Evolutionary conservation across 306 rosid genomes (phyloP).

Genomic region (Arachis hypogaea): DNA sequence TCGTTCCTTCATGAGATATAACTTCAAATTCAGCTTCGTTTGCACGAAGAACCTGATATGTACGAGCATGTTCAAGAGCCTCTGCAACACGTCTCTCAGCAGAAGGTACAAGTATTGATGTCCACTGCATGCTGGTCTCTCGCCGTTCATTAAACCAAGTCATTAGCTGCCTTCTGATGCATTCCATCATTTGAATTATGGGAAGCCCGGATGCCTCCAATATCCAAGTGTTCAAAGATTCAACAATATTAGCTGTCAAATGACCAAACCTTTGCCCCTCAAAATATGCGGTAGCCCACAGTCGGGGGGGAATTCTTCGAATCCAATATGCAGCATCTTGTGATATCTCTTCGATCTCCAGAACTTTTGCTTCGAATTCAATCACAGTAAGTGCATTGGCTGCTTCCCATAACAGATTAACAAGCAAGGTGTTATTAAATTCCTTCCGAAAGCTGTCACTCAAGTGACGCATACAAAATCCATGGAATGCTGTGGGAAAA

Average conservation of each 20-base stretch:
- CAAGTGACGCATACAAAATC: conserved; percentile 89
- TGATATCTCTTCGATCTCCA: conserved; percentile 78
- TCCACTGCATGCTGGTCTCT: conserved; percentile 91
- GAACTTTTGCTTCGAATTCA: conserved; percentile 73
- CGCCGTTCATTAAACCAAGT: conserved; percentile 90
- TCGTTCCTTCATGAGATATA: conserved; percentile 76
- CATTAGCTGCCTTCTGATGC: conserved; percentile 88
- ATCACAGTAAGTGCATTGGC: conserved; percentile 77
- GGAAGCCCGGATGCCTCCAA: conserved; percentile 87
- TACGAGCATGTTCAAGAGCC: conserved; percentile 82
- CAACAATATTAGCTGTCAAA: conserved; percentile 75
- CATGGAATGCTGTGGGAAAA: conserved; percentile 88
- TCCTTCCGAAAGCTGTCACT: conserved; percentile 87
- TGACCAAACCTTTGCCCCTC: conserved; percentile 85
- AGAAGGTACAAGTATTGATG: conserved; percentile 80
- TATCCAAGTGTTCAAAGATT: conserved; percentile 76
- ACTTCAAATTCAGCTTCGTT: conserved; percentile 91
- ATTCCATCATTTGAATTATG: conserved; percentile 88
- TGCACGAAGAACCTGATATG: conserved; percentile 87
- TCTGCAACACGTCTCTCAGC: conserved; percentile 81
- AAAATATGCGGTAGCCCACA: conserved; percentile 88
- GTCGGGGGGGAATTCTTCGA: conserved; percentile 71
- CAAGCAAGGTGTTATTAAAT: conserved; percentile 73
- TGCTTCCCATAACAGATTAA: conserved; percentile 81
- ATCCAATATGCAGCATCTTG: conserved; percentile 90